Evolutionary conservation across 192 early-diverging fungal species (phyloP), one percentile per base, ranked within the genome.

Genomic region (Mortierella antarctica): DNA sequence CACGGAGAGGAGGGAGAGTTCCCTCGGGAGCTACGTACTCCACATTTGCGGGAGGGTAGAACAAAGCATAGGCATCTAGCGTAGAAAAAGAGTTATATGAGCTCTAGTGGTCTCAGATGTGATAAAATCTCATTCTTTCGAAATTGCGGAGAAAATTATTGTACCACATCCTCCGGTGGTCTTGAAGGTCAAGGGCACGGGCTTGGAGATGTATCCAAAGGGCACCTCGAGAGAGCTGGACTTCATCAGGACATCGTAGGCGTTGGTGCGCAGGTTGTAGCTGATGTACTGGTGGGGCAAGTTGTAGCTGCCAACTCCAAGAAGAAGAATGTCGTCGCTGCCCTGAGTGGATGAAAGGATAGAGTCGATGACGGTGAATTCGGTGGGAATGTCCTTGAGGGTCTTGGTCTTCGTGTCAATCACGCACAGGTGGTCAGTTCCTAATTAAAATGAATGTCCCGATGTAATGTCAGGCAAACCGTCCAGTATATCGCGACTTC

Each of bases 1-100:
- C 90, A 13, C 90, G 79, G 45, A 93, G 79, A n/a, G 94, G 93
- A 39, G 94, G 92, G 51, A 86, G 70, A 55, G 88, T 88, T 23
- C 83, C 88, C 13, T 69, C 70, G 6, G 83, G 84, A 12, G 84
- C 86, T 17, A 65, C 47, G 58, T 85, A 90, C 23, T 90, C 75
- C 8, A 73, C 82, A 68, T 93, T 93, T 13, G 87, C 86, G 7
- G 92, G 92, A 41, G 87, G 73, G 62, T 93, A 95, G 66, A 74
- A 93, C 52, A 83, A 84, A 18, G 83, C 86, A 21, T 90, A 91
- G 0, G 86, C 88, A 6, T 71, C 75, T 71, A 71, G 41, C 12
- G 2, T 47, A 50, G 31, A 49, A 15, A 4, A 73, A 74, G 31
- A 48, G 31, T 18, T 13, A 14, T 51, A 56, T 21, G 15, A 56